Base-by-base conservation (phyloP, 441 rosid genomes). In the Pelargonium fulgidum region DNA sequence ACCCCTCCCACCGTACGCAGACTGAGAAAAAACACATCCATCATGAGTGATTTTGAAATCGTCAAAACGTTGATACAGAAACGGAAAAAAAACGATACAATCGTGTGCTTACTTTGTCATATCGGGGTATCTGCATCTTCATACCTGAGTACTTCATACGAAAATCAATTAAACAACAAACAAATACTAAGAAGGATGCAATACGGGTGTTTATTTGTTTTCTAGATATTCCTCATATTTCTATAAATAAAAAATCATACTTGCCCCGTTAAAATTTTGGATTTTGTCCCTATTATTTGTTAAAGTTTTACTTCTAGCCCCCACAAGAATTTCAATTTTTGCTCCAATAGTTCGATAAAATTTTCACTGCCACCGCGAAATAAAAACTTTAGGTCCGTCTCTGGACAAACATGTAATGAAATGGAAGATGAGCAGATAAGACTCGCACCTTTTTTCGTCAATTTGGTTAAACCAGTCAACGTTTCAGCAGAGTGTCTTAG, bases 1-100 rank as follows among this genome's bases (percentile, higher is more conserved):
- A 47, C 99, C 99, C 79, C 84, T 85, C 54, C 99, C 99, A 47
- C 47, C 83, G 70, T 83, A 86, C 2, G 99, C 98, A 77, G 99
- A 94, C 99, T 92, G 85, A 71, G 82, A 45, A 75, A 75, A 71
- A 54, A 76, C 33, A 73, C 58, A 39, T 65, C 1, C 48, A 73
- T 33, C 20, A 44, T 63, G 26, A 69, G 62, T 61, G 80, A 48
- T 65, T 24, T 63, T 26, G 62, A 56, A 3, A 54, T 63, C 67
- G 47, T 63, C 67, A 64, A 59, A 45, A 7, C 13, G 5, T 11
- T 6, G 5, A 36, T 8, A 17, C n/a, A 10, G 62, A 63, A 64
- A 56, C 56, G 10, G 76, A 67, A 52, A 73, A 3, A 59, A 66
- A 6, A 0, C 3, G 24, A 73, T 42, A 70, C 9, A 5, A 4